phyloP scores from a whole-genome alignment of 306 rosid species.

The Nissolia schottii region DNA sequence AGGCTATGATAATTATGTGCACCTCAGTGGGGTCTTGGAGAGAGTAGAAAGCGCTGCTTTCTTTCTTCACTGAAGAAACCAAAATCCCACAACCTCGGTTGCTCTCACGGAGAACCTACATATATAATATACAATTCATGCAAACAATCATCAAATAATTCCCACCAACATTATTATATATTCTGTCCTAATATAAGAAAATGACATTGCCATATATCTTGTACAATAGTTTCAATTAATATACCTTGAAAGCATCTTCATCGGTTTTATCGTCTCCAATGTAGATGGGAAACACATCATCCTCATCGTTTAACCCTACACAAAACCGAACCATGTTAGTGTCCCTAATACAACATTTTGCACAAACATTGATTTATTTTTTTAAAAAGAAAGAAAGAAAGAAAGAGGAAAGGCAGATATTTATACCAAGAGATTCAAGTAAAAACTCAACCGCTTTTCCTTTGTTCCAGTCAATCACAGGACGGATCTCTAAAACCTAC shows the following conservation, averaged over 20 bases:
- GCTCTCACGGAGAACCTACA: slow-evolving; percentile 57
- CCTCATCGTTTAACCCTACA: slow-evolving; percentile 54
- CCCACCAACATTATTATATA: not conserved
- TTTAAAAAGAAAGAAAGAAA: not conserved
- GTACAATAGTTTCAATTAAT: not conserved
- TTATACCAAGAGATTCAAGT: slow-evolving; percentile 76
- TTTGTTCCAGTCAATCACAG: slow-evolving; percentile 90
- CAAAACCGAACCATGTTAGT: not conserved
- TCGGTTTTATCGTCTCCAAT: slow-evolving; percentile 92
- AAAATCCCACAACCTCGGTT: slow-evolving; percentile 73
- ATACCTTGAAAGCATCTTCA: slow-evolving; percentile 96
- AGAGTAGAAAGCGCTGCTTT: slow-evolving; percentile 77
- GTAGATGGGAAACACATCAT: slow-evolving; percentile 73
- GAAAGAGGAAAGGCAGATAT: not conserved
- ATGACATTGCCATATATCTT: not conserved
- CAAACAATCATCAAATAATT: not conserved
- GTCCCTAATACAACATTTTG: not conserved
- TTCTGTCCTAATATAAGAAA: not conserved
- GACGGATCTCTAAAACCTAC: slow-evolving; percentile 97
- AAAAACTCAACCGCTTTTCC: slow-evolving; percentile 96
- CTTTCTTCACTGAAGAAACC: slow-evolving; percentile 71
- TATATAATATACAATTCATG: not conserved
- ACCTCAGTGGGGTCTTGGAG: slow-evolving; percentile 79
- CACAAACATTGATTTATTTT: too few species aligned
- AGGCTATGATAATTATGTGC: too few species aligned